phyloP scores from a whole-genome alignment of 2,329 filamentous ascomycete genomes.

The Macrophomina phaseolina region DNA sequence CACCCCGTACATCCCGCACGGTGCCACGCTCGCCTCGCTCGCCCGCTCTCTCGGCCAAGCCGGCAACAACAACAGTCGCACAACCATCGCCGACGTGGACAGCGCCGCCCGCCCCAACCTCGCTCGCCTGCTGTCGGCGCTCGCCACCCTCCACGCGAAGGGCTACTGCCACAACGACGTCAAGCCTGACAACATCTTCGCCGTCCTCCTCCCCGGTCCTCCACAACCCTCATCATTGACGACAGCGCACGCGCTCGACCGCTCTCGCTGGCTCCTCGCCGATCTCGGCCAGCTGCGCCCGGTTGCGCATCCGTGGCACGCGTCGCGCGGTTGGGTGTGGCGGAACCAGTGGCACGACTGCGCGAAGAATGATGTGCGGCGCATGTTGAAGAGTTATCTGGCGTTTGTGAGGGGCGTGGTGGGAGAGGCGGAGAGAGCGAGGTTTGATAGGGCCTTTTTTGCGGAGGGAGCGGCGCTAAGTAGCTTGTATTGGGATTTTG shows the following conservation, averaged over 20 bases:
- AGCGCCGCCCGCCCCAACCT: conserved; percentile 38
- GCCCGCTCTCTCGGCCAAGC: conserved; percentile 1
- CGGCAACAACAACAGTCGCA: neutral
- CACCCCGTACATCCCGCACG: conserved; percentile 26
- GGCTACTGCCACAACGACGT: conserved; percentile 48
- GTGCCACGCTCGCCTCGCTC: conserved; percentile 27
- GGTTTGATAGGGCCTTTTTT: conserved; percentile 37
- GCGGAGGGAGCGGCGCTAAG: conserved; percentile 32
- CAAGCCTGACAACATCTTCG: conserved; percentile 44
- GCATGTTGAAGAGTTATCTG: conserved; percentile 40
- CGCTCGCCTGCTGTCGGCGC: conserved; percentile 33
- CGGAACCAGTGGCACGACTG: conserved; percentile 36
- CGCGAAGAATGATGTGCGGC: conserved; percentile 39
- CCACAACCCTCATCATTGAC: no score
- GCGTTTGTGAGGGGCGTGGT: conserved; percentile 30
- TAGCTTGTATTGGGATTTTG: conserved; percentile 37
- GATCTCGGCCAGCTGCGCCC: conserved; percentile 45
- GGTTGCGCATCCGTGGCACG: conserved; percentile 38
- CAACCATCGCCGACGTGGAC: conserved; percentile 33
- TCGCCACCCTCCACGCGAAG: conserved; percentile 36
- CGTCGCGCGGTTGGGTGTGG: conserved; percentile 34
- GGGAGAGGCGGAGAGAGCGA: conserved; percentile 26
- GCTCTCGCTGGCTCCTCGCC: conserved; percentile 34
- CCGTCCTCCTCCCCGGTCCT: conserved; percentile 28
- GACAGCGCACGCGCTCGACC: neutral